phyloP scores from a whole-genome alignment of 176 grass and related monocot species.

The Bonia amplexicaulis region DNA sequence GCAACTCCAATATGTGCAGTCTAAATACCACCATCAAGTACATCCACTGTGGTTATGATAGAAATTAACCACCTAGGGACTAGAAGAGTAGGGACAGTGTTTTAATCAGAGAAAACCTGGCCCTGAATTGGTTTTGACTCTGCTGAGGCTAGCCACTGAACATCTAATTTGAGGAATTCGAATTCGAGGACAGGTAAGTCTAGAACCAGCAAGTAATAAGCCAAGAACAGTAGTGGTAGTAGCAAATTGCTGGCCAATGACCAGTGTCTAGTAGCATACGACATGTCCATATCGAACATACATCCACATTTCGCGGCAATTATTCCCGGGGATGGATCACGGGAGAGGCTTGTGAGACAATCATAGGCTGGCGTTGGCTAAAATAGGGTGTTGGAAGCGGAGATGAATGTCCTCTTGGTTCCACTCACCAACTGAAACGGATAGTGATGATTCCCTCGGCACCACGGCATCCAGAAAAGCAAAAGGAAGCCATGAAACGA shows the following conservation, averaged over 20 bases:
- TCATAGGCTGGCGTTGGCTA: constrained; percentile 18
- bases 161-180: background rate
- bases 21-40: constrained; percentile 25
- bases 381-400: constrained; percentile 19
- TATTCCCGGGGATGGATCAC: constrained; percentile 20
- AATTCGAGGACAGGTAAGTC: background rate
- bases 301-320: constrained; percentile 27
- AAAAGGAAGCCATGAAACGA: background rate
- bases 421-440: constrained; percentile 8
- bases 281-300: background rate
- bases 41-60: background rate
- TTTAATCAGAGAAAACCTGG: constrained; percentile 24
- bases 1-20: constrained; percentile 11
- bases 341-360: constrained; percentile 23
- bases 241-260: background rate
- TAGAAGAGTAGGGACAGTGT: background rate
- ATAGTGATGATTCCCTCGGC: constrained; percentile 7
- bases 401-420: constrained; percentile 35
- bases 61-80: constrained; percentile 5
- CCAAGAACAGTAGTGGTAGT: background rate
- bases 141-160: background rate
- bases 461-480: constrained; percentile 6
- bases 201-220: background rate
- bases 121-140: constrained; percentile 5
- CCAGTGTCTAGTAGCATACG: background rate